Evolutionary conservation across 148 eudicot species (phyloP).

Genomic region (Fagopyrum esculentum): DNA sequence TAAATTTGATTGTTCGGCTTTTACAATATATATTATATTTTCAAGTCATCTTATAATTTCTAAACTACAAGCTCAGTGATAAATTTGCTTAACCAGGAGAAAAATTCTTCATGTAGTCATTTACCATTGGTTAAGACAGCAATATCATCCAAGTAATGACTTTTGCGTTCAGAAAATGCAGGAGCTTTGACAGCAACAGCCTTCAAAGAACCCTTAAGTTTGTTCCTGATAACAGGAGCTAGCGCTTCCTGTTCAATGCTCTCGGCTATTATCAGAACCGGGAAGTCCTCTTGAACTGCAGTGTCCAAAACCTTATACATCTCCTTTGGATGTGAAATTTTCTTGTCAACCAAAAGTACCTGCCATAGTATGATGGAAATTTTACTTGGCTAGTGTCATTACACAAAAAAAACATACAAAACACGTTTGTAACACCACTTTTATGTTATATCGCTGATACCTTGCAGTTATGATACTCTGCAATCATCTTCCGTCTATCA

Average conservation of each 20-base stretch:
- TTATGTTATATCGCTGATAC: constrained; percentile 29
- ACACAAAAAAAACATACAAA: background rate
- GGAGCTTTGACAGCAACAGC: constrained; percentile 93
- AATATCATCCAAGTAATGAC: constrained; percentile 75
- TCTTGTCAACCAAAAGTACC: constrained; percentile 86
- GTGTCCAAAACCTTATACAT: constrained; percentile 62
- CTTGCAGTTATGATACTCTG: constrained; percentile 75
- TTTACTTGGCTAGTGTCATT: background rate
- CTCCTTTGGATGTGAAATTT: constrained; percentile 66
- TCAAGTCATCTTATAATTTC: too few species aligned
- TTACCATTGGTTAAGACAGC: constrained; percentile 79
- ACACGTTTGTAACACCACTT: background rate
- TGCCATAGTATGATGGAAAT: constrained; percentile 24
- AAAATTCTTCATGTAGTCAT: background rate
- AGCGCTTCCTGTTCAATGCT: constrained; percentile 85
- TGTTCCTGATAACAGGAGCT: constrained; percentile 71
- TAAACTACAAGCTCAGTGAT: background rate
- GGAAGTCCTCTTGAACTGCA: constrained; percentile 63
- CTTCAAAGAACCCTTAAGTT: constrained; percentile 66
- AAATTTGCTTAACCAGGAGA: background rate
- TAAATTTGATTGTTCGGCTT: background rate
- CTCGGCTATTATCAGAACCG: constrained; percentile 71
- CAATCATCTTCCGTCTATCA: constrained; percentile 55
- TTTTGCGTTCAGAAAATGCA: constrained; percentile 81
- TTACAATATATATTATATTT: too few species aligned